Base-by-base conservation (phyloP, 2,329 filamentous ascomycete genomes). In the Ophiocordyceps camponoti-rufipedis region DNA sequence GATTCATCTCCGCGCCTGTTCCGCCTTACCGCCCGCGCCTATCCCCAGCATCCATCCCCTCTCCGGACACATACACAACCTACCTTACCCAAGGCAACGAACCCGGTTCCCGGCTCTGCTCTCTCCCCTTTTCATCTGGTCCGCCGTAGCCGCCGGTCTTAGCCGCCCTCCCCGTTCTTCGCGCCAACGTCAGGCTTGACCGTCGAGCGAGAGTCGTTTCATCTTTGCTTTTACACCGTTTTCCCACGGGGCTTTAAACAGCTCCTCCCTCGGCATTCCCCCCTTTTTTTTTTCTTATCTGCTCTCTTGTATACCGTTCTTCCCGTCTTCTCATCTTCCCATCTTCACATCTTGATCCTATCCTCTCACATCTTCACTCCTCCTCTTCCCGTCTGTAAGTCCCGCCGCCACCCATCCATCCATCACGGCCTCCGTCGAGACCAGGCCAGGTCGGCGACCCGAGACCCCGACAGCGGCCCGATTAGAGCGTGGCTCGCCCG, bases 191-290 rank as follows among this genome's bases (percentile, higher is more conserved):
- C 63, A 62, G 58, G 54, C 56, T 54, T 53, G 67, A 68, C 59
- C 65, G 69, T 74, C 60, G 74, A 71, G 66, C 59, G 50, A 59
- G 57, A 57, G 54, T 51, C 56, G 71, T 75, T 75, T 75, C 71
- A 74, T 58, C 59, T 56, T 51, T 47, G 42, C 51, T 44, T 43
- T 41, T 45, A 31, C 49, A 49, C 50, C 52, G 57, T 59, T 59
- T 61, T 40, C 38, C 28, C 38, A 46, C 45, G 12, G 41, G 19
- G 29, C 44, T 50, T 48, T 48, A 52, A 50, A 52, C 49, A 50
- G 46, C 44, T 50, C 47, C 43, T 45, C 50, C 51, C 43, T 38
- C 28, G 43, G 32, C 45, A 19, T 47, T 48, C 51, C 44, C 28
- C n/a, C 31, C 28, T 12, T 28, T 28, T 14, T 8, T 5, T 42